phyloP scores from a whole-genome alignment of 208 protist genomes.

The Strigomonas oncopelti region DNA sequence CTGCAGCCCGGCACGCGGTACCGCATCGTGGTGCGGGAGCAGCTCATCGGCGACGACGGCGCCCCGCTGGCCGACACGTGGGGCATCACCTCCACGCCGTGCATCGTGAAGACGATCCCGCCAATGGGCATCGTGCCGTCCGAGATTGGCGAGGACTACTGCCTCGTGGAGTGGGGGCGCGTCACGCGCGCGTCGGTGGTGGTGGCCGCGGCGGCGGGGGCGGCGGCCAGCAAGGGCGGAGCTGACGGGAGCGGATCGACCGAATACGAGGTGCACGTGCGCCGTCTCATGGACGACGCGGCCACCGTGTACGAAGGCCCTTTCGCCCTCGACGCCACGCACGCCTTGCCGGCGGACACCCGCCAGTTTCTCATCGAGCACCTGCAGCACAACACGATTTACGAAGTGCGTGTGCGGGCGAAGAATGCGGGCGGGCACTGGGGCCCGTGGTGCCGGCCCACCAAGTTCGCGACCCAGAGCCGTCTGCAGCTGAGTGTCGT shows the following conservation, averaged over 20 bases:
- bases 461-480: constrained; percentile 81
- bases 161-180: constrained; percentile 77
- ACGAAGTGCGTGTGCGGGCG: constrained; percentile 74
- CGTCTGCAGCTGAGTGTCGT: constrained; percentile 68
- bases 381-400: constrained; percentile 82
- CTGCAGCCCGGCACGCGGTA: constrained; percentile 81
- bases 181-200: constrained; percentile 18
- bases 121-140: constrained; percentile 63
- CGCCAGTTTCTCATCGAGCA: constrained; percentile 53
- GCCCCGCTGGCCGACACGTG: constrained; percentile 45
- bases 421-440: constrained; percentile 68
- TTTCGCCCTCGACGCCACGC: constrained; percentile 51
- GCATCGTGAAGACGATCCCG: constrained; percentile 69
- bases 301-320: constrained; percentile 45
- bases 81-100: constrained; percentile 54
- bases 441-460: constrained; percentile 81
- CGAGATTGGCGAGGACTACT: constrained; percentile 91
- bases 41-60: constrained; percentile 60
- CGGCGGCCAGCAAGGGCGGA: constrained; percentile 18
- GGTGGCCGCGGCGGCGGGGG: constrained; percentile 15
- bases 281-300: constrained; percentile 57
- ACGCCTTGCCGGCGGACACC: constrained; percentile 41
- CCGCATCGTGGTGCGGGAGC: constrained; percentile 75
- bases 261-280: constrained; percentile 74
- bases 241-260: constrained; percentile 16